phyloP scores from a whole-genome alignment of 2,329 filamentous ascomycete genomes.

The Trichoderma asperellum region DNA sequence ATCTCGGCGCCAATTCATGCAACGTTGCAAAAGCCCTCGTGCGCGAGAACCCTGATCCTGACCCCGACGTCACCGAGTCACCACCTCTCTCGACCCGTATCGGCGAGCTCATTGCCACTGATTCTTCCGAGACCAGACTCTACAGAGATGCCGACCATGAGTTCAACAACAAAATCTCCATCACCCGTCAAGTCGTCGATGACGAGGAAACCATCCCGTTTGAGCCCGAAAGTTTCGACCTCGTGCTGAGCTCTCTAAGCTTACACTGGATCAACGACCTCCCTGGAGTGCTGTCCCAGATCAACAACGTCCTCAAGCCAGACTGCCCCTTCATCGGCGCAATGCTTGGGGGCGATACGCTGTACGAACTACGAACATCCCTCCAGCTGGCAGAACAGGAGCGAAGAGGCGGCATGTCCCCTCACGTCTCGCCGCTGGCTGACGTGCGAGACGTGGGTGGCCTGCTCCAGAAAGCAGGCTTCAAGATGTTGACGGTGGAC shows the following conservation, averaged over 20 bases:
- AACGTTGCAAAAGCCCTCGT: slow-evolving; percentile 86
- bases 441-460: slow-evolving; percentile 92
- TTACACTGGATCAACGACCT: slow-evolving; percentile 99
- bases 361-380: slow-evolving; percentile 91
- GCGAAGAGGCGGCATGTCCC: slow-evolving; percentile 85
- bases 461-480: slow-evolving; percentile 81
- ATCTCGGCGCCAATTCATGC: slow-evolving; percentile 94
- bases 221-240: slow-evolving; percentile 77
- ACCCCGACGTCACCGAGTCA: slow-evolving; percentile 57
- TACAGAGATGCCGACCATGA: slow-evolving; percentile 75
- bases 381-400: slow-evolving; percentile 92
- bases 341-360: slow-evolving; percentile 93
- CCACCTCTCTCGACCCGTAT: slow-evolving; percentile 73
- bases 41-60: slow-evolving; percentile 67
- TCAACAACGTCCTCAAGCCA: slow-evolving; percentile 85
- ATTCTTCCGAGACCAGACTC: slow-evolving; percentile 77
- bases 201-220: slow-evolving; percentile 78
- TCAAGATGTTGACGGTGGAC: slow-evolving; percentile 95
- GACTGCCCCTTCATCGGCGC: slow-evolving; percentile 91
- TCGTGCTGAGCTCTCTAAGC: slow-evolving; percentile 85
- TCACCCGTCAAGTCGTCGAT: slow-evolving; percentile 74
- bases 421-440: slow-evolving; percentile 87
- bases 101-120: slow-evolving; percentile 74
- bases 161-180: slow-evolving; percentile 74
- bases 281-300: slow-evolving; percentile 78